Base-by-base conservation (phyloP, 768 basidiomycete genomes). In the Lactarius vividus region DNA sequence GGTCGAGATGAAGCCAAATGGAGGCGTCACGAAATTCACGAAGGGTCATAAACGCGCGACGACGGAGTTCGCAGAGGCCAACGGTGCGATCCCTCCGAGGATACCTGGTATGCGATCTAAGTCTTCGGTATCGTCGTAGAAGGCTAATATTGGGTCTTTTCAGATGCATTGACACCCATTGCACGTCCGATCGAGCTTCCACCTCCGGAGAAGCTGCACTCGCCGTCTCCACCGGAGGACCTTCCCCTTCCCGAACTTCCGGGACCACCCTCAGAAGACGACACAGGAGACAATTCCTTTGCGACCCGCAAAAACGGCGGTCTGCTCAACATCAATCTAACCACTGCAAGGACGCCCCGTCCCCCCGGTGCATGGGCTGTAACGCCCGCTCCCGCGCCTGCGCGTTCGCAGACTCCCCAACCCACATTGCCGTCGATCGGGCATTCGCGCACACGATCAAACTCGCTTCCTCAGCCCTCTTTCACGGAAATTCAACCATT, bases 171-270 rank as follows among this genome's bases (percentile, higher is more conserved):
- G 10, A 69, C 68, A 4, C 70, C 70, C 46, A 59, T 69, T 9
- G 61, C 52, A 10, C 59, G 67, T 15, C 64, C 68, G 4, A 59
- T 66, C 18, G 64, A 61, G 20, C 69, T 70, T 33, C 61, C 70
- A 13, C 64, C 62, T 23, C 4, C 35, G 13, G 68, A 69, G 33
- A 66, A 52, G 3, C 59, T 75, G 1, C 4, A 37, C 35, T 37
- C 35, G 35, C 35, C 87, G 10, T 85, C 88, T 1, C 87, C 89
- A 35, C 85, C 86, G 1, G 78, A 77, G 49, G 82, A 79, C 54
- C 79, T 88, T 64, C 87, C 89, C 54, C 79, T 88, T 64, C 87
- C 88, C 11, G 87, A 87, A 8, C 83, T 91, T 57, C 88, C 88
- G 15, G 86, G 76, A 3, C 87, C 81, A n/a, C 83, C 83, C 11